These are phyloP conservation scores for Zygosaccharomyces bailii DNA, from an alignment of 805 yeast species.

Conservation along the genomic window DNA sequence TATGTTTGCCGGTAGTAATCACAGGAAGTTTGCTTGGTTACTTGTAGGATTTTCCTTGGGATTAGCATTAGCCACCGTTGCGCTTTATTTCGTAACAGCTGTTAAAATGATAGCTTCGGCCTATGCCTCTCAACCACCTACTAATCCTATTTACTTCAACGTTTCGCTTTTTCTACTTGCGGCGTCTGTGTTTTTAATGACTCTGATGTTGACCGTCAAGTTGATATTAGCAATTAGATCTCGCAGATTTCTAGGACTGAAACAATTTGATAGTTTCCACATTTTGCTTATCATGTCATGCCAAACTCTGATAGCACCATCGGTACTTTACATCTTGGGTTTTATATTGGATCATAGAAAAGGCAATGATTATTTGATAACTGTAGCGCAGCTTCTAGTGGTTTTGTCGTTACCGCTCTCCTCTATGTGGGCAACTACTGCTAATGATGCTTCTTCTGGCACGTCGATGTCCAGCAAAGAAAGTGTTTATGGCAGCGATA, in stretches of 20 bases:
- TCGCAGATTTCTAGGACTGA: slow-evolving; percentile 72
- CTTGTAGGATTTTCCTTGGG: slow-evolving; percentile 40
- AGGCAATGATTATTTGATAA: slow-evolving; percentile 41
- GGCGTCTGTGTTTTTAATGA: slow-evolving; percentile 60
- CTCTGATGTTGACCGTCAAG: slow-evolving; percentile 60
- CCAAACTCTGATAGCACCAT: slow-evolving; percentile 80
- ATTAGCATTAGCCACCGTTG: slow-evolving; percentile 54
- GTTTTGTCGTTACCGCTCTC: slow-evolving; percentile 77
- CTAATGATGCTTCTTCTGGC: slow-evolving; percentile 49
- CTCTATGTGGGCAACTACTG: slow-evolving; percentile 82
- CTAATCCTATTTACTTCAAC: slow-evolving; percentile 43
- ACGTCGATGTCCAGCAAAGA: slow-evolving; percentile 26
- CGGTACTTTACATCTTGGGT: slow-evolving; percentile 59
- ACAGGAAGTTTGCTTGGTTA: slow-evolving; percentile 40
- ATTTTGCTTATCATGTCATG: slow-evolving; percentile 73
- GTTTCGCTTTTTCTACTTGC: slow-evolving; percentile 64
- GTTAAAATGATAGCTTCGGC: slow-evolving; percentile 41
- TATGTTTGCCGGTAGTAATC: slow-evolving; percentile 62
- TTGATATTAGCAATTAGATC: slow-evolving; percentile 64
- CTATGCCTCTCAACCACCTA: slow-evolving; percentile 27
- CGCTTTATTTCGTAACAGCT: slow-evolving; percentile 54
- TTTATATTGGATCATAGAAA: slow-evolving; percentile 38
- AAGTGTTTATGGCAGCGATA: background rate
- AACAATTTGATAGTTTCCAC: slow-evolving; percentile 80
- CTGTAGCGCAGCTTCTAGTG: slow-evolving; percentile 58